Percentiles rank a stretch among this genome's conserved stretches.
phyloP scores from a whole-genome alignment of 441 rosid species.

The Pelargonium australe region DNA sequence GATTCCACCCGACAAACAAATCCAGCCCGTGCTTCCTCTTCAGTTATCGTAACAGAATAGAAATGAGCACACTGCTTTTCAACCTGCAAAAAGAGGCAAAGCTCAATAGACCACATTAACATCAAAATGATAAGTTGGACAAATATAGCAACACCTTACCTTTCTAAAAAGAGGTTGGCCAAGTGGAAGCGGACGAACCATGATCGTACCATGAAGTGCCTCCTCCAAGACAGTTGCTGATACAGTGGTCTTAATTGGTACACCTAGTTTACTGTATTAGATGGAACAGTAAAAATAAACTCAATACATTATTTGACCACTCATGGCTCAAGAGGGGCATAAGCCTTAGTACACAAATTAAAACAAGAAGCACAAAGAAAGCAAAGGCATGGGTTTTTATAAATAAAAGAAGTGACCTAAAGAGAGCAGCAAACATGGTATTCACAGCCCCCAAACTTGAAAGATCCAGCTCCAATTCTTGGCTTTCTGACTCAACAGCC shows the following conservation, averaged over 20 bases:
- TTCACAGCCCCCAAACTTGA: constrained; percentile 93
- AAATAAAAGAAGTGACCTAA: constrained; percentile 42
- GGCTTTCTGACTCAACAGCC: constrained; percentile 89
- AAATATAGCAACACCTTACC: constrained; percentile 35
- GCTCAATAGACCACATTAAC: constrained; percentile 18
- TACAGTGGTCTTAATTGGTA: constrained; percentile 92
- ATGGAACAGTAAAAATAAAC: constrained; percentile 17
- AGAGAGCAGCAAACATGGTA: constrained; percentile 94
- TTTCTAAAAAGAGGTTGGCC: constrained; percentile 60
- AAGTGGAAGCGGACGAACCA: constrained; percentile 52
- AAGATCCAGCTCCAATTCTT: constrained; percentile 92
- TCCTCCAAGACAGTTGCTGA: constrained; percentile 92
- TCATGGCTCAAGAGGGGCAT: neutral
- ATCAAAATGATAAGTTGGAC: constrained; percentile 17
- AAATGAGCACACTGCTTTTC: constrained; percentile 98
- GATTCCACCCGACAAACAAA: constrained; percentile 86
- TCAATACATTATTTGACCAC: constrained; percentile 6
- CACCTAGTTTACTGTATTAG: constrained; percentile 77
- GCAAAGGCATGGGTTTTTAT: neutral
- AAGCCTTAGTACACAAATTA: neutral
- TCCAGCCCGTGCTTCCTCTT: constrained; percentile 83
- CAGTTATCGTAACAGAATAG: constrained; percentile 74
- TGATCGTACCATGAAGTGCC: constrained; percentile 73
- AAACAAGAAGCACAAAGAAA: neutral
- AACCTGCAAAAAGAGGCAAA: constrained; percentile 52